Evolutionary conservation across 768 basidiomycete species (phyloP).

Genomic region (Termitomyces sp.): DNA sequence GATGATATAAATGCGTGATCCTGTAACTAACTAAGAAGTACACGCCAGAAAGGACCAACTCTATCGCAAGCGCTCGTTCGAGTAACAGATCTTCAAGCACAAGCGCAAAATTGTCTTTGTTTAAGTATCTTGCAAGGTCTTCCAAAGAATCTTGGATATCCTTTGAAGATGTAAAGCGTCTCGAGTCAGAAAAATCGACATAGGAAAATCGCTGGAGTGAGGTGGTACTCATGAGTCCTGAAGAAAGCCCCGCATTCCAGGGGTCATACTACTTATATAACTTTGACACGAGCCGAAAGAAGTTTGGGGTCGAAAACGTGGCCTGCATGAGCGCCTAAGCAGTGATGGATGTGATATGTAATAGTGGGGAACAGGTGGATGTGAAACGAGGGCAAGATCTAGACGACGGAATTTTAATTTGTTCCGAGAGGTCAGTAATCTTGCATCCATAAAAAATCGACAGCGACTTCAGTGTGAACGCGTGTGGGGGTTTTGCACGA

Average conservation of each 20-base stretch:
- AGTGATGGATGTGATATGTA: background rate
- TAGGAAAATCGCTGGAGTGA: conserved; percentile 17
- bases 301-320: background rate
- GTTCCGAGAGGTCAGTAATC: background rate
- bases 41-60: conserved; percentile 21
- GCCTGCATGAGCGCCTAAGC: background rate
- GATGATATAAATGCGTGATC: background rate
- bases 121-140: conserved; percentile 19
- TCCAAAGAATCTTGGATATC: conserved; percentile 15
- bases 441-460: background rate
- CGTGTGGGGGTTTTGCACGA: no score
- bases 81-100: conserved; percentile 19
- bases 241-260: background rate
- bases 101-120: conserved; percentile 13
- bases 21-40: conserved; percentile 5
- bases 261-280: background rate
- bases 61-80: conserved; percentile 16
- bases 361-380: background rate
- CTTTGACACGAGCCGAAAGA: background rate
- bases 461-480: background rate
- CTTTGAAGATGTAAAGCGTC: conserved; percentile 11
- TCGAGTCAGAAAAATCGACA: conserved; percentile 16
- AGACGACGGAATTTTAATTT: background rate
- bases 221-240: background rate
- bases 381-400: background rate